These are phyloP conservation scores for Sarocladium brachiariae DNA, from an alignment of 2,329 filamentous ascomycete genomes.

Conservation along the genomic window DNA sequence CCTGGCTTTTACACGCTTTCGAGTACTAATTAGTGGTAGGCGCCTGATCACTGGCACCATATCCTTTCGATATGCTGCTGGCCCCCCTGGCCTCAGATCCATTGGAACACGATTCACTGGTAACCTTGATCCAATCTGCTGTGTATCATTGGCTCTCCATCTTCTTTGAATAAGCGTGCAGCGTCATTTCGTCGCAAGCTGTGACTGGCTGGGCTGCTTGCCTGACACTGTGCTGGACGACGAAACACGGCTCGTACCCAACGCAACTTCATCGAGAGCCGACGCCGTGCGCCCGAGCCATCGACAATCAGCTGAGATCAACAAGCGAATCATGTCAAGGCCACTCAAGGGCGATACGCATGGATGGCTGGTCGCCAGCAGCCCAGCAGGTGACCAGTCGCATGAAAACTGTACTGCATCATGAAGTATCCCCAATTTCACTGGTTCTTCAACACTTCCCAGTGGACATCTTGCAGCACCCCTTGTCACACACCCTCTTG, in stretches of 20 bases:
- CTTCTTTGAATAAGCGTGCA: too few species aligned
- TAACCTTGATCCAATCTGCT: too few species aligned
- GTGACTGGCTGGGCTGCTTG: not conserved
- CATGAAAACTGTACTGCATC: not conserved
- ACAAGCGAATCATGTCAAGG: not conserved
- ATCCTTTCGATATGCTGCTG: not conserved
- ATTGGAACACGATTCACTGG: not conserved
- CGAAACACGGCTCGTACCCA: not conserved
- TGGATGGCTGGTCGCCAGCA: not conserved
- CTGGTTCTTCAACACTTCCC: not conserved
- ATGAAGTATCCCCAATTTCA: not conserved
- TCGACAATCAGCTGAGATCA: not conserved
- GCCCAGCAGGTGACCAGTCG: not conserved
- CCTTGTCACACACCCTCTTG: too few species aligned
- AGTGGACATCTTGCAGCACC: not conserved
- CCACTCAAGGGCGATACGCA: not conserved
- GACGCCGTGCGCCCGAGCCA: not conserved
- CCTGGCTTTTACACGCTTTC: too few species aligned
- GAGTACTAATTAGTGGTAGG: too few species aligned
- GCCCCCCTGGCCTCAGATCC: not conserved
- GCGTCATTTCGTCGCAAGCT: not conserved
- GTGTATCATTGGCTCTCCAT: too few species aligned
- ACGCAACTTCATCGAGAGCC: not conserved
- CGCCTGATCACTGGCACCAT: too few species aligned
- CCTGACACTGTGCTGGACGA: not conserved